These are phyloP conservation scores for Xylaria intraflava DNA, from an alignment of 495 filamentous ascomycete species.

Conservation along the genomic window DNA sequence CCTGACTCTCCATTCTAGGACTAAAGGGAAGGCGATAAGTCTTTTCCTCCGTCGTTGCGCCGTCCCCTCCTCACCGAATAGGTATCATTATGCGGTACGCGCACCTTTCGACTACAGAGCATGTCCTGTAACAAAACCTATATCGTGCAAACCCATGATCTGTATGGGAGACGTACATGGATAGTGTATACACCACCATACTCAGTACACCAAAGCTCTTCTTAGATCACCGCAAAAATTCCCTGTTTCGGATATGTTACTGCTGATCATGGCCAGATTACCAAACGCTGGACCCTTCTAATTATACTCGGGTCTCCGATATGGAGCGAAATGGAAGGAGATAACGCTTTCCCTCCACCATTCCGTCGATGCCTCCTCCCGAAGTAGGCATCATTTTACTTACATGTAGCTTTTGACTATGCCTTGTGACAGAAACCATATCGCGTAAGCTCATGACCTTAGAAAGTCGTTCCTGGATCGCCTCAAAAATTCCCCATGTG, in stretches of 20 bases:
- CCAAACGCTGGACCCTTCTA: neutral
- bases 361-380: neutral
- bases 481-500: conserved; percentile 3
- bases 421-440: neutral
- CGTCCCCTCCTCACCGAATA: too few relatives aligned
- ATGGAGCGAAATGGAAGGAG: neutral
- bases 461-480: neutral
- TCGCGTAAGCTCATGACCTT: neutral
- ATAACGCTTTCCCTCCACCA: neutral
- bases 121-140: too few relatives aligned
- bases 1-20: neutral
- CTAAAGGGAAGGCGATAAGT: neutral
- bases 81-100: too few relatives aligned
- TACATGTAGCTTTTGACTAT: neutral
- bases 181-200: too few relatives aligned
- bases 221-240: too few relatives aligned
- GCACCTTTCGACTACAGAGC: too few relatives aligned
- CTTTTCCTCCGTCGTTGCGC: too few relatives aligned
- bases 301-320: neutral
- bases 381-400: neutral
- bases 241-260: too few relatives aligned
- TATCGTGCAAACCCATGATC: too few relatives aligned
- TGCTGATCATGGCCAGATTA: neutral
- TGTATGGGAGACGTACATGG: too few relatives aligned
- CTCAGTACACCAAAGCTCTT: too few relatives aligned